These are phyloP conservation scores for Antonospora locustae DNA, from an alignment of 371 early-diverging fungal genomes.

Conservation along the genomic window DNA sequence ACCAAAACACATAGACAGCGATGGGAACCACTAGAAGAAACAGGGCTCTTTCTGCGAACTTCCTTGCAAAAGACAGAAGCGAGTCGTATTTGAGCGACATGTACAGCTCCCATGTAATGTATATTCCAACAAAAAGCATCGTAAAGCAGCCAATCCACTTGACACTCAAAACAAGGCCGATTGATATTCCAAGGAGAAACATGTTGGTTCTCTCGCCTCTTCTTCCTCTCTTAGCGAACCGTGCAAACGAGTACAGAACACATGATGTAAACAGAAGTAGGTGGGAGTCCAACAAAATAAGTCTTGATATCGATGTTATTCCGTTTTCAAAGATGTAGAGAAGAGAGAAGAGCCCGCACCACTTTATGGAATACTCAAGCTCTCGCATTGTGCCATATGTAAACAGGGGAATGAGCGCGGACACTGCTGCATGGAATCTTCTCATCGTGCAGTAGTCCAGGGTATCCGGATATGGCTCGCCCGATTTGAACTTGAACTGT, in stretches of 20 bases:
- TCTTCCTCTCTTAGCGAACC: constrained; percentile 56
- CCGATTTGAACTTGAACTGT: constrained; percentile 73
- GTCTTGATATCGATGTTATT: constrained; percentile 66
- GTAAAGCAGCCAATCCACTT: constrained; percentile 97
- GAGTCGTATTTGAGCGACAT: constrained; percentile 61
- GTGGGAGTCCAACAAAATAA: constrained; percentile 90
- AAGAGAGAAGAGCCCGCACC: constrained; percentile 61
- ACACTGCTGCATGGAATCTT: constrained; percentile 57
- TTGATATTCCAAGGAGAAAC: constrained; percentile 66
- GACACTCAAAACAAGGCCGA: constrained; percentile 72
- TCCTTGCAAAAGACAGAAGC: constrained; percentile 62
- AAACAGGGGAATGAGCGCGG: constrained; percentile 74
- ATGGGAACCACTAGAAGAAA: constrained; percentile 69
- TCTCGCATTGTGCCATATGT: constrained; percentile 73
- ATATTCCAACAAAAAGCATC: constrained; percentile 75
- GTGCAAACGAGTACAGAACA: constrained; percentile 61
- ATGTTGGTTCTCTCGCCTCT: constrained; percentile 60
- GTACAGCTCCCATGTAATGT: constrained; percentile 81
- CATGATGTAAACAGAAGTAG: constrained; percentile 75
- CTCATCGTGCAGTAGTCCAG: constrained; percentile 81
- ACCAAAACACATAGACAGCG: constrained; percentile 69
- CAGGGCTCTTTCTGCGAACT: constrained; percentile 51
- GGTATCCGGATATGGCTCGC: constrained; percentile 63
- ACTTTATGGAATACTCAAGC: constrained; percentile 60
- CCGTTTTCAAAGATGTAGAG: constrained; percentile 64